These are phyloP conservation scores for Byssoonygena ceratinophila DNA, from an alignment of 2,329 filamentous ascomycete genomes.

Conservation along the genomic window DNA sequence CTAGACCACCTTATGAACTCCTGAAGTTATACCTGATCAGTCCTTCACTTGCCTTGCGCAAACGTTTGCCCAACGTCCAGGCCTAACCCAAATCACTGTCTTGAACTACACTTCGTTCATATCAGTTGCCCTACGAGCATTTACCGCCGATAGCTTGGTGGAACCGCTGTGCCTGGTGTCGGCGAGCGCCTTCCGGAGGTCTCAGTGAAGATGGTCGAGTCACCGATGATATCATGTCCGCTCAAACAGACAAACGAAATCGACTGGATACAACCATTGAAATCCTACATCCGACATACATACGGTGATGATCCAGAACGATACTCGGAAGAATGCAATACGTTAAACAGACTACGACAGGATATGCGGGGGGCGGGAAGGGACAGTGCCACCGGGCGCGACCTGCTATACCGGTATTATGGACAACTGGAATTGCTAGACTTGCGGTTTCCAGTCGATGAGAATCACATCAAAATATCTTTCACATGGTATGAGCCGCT, in stretches of 20 bases:
- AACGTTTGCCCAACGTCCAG: neutral
- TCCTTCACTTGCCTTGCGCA: neutral
- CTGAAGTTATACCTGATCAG: neutral
- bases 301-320: slow-evolving; percentile 96
- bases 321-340: slow-evolving; percentile 89
- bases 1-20: neutral
- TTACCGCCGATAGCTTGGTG: slow-evolving; percentile 7
- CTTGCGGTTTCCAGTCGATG: slow-evolving; percentile 89
- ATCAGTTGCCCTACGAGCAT: slow-evolving; percentile 3
- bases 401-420: slow-evolving; percentile 94
- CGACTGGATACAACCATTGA: slow-evolving; percentile 89
- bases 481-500: slow-evolving; percentile 70
- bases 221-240: slow-evolving; percentile 90
- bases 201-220: slow-evolving; percentile 57
- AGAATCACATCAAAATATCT: slow-evolving; percentile 97
- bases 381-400: slow-evolving; percentile 85
- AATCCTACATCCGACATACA: slow-evolving; percentile 81
- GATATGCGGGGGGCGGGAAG: slow-evolving; percentile 97
- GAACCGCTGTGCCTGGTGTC: neutral
- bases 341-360: slow-evolving; percentile 86
- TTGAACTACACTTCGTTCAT: neutral
- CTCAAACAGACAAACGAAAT: slow-evolving; percentile 94
- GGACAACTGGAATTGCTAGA: slow-evolving; percentile 92
- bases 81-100: neutral
- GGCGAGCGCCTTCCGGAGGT: neutral